Evolutionary conservation across 164 flowering plant genomes (phyloP), one percentile per base, ranked within the genome.

Genomic region (Pachysandra terminalis): DNA sequence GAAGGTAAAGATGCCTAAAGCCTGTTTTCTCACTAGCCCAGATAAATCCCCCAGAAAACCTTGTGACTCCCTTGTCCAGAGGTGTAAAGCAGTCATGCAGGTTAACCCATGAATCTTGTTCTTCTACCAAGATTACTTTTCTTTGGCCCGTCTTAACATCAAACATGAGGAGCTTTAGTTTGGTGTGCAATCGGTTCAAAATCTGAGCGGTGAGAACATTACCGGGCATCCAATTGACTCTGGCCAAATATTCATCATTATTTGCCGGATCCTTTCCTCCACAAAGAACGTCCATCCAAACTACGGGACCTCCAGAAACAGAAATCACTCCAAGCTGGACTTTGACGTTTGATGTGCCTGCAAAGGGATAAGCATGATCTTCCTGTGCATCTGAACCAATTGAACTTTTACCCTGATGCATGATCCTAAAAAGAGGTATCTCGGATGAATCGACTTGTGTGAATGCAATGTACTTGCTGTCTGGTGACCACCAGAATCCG

Each of bases 401-500:
- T 1, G 86, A 82, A 70, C 80, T 83, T 79, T 95, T 92, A 15
- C 99, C 98, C 66, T 91, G 97, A 79, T 95, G 97, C 97, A 90
- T 87, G 63, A 95, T 95, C 80, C 93, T 83, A 72, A 73, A 90
- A 23, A 81, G 83, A 19, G 97, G 97, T 73, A 92, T 80, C 56
- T 79, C 84, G 59, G 94, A 87, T 54, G 88, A 85, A 84, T 91
- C 96, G 63, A 90, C 97, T 81, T 85, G 66, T n/a, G 97, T 82
- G 62, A 89, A 89, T 64, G 99, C 99, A 61, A 94, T 86, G 64
- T 70, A 87, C 79, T 82, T 91, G 75, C 97, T 80, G 73, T 92
- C 99, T n/a, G 83, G 77, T 48, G 97, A 95, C 99, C 97, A 95
- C 97, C 99, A 95, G 75, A 85, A 92, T 49, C 99, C 99, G 75